These are phyloP conservation scores for Diospyros lotus DNA, from an alignment of 148 eudicot species.

Conservation along the genomic window DNA sequence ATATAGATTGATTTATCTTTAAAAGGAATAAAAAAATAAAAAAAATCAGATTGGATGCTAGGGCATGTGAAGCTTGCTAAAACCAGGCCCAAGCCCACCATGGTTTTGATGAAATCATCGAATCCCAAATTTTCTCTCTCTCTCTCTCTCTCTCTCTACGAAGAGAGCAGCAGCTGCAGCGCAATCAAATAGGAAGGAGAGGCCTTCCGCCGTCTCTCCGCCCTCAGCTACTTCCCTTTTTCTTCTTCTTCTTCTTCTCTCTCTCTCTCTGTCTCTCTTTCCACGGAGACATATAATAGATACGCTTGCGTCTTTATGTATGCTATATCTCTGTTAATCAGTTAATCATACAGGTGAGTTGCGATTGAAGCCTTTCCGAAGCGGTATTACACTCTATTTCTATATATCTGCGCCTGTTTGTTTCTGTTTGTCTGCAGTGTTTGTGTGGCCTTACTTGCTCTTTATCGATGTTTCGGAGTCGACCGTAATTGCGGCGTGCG, in stretches of 20 bases:
- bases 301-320: background rate
- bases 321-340: background rate
- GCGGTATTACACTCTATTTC: background rate
- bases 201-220: conserved; percentile 13
- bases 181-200: conserved; percentile 5
- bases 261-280: conserved; percentile 2
- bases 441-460: background rate
- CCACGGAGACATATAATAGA: background rate
- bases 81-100: conserved; percentile 10
- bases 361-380: conserved; percentile 13
- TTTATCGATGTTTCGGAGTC: background rate
- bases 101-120: background rate
- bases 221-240: conserved; percentile 13
- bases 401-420: background rate
- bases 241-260: background rate
- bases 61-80: background rate
- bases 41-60: too few relatives aligned
- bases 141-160: background rate
- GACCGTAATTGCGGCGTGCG: background rate
- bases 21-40: too few relatives aligned
- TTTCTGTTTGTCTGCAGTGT: background rate
- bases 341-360: conserved; percentile 3
- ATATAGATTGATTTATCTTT: too few relatives aligned
- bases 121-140: background rate
- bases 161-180: background rate